Evolutionary conservation across 805 yeast genomes (phyloP), one percentile per base, ranked within the genome.

Genomic region (Yamadazyma endophytica): DNA sequence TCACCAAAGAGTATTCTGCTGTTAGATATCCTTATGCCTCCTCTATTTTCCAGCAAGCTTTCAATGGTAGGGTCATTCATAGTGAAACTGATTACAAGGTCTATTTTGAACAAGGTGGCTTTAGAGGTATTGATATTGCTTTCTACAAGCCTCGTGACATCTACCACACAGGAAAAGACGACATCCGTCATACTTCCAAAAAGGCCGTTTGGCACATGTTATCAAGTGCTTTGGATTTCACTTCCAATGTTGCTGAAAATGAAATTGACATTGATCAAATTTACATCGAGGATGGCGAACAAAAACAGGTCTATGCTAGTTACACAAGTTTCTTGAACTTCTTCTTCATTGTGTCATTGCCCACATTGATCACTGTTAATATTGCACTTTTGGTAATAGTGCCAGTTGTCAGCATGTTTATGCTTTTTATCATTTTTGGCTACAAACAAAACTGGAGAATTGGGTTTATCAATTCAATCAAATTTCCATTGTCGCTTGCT

Each of bases 41-140:
- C 33, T 85, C 95, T 0, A 54, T 87, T 8, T 81, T 79, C 56
- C 95, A 87, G 56, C 82, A 87, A 55, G 96, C 92, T 2, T 88
- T 88, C 57, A 76, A 82, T 48, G 70, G 75, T 35, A 77, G 85
- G 12, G 52, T 81, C 17, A 75, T 89, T 20, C 70, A 70, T 33
- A 82, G 94, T 43, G 90, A 87, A 56, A 89, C 97, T 1, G 97
- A 89, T 52, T 89, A 82, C 55, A 73, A 76, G 40, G 76, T 86
- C 3, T 89, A 87, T 51, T 54, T 60, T 26, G 68, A 71, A 33
- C 58, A 71, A 29, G 95, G 92, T 0, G 55, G 55, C 2, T 52
- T 86, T 31, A 69, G 95, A 42, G 97, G 97, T 8, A 69, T 88
- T 49, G 97, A 89, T 56, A 74, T 89, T 45, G 96, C 96, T 1